A percentile compares a stretch with the other conserved stretches of the same genome.
phyloP scores from a whole-genome alignment of 2,329 filamentous ascomycete genomes.

The Aspergillus fumigatiaffinis region DNA sequence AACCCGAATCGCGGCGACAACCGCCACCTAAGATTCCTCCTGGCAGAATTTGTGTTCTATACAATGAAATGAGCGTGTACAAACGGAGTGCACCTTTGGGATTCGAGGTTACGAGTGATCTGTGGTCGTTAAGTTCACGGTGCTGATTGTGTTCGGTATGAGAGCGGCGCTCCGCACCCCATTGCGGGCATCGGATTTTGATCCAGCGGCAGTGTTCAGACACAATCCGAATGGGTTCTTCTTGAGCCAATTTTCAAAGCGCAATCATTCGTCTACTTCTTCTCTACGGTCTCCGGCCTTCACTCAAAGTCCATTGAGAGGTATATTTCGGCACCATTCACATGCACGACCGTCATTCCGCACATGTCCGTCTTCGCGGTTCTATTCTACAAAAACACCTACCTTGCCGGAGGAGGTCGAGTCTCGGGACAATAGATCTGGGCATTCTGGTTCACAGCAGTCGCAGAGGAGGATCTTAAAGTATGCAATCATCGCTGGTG shows the following conservation, averaged over 20 bases:
- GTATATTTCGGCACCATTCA: background rate
- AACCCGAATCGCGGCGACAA: slow-evolving; percentile 24
- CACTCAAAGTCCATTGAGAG: background rate
- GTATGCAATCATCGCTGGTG: slow-evolving; percentile 32
- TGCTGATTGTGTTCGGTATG: slow-evolving; percentile 24
- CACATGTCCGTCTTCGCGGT: slow-evolving; percentile 1
- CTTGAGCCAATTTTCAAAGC: slow-evolving; percentile 6
- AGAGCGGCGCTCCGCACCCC: slow-evolving; percentile 30
- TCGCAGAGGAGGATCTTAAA: slow-evolving; percentile 26
- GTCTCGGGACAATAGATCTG: slow-evolving; percentile 5
- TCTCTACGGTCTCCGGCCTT: background rate
- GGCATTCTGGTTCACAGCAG: slow-evolving; percentile 8
- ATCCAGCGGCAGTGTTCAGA: slow-evolving; percentile 26
- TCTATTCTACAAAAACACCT: slow-evolving; percentile 18
- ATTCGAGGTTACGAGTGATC: background rate
- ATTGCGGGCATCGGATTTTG: slow-evolving; percentile 29
- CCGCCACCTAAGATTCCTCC: slow-evolving; percentile 18
- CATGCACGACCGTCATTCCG: background rate
- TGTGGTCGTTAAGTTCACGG: background rate
- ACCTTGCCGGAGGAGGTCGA: slow-evolving; percentile 10
- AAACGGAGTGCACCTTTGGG: background rate
- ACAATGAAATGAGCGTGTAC: slow-evolving; percentile 3
- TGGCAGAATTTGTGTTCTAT: slow-evolving; percentile 8
- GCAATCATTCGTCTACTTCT: background rate
- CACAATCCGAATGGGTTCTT: slow-evolving; percentile 18